Percentiles rank a stretch among this genome's conserved stretches.
These are phyloP conservation scores for Penicillium sp. DNA, from an alignment of 2,329 filamentous ascomycete species.

Conservation along the genomic window DNA sequence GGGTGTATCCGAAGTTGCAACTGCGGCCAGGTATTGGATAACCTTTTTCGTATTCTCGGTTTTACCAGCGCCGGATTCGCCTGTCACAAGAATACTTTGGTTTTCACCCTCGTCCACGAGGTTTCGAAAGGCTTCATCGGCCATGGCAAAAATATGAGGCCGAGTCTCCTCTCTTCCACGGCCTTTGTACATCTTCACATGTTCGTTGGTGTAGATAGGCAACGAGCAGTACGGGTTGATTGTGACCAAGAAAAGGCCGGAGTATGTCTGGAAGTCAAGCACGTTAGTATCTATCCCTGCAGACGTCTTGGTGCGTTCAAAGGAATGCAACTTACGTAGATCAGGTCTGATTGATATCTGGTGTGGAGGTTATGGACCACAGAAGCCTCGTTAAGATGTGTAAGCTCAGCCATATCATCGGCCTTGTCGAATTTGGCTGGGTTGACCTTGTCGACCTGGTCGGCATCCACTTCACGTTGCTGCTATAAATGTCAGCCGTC, in stretches of 20 bases:
- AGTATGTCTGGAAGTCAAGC: constrained; percentile 68
- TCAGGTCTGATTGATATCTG: constrained; percentile 91
- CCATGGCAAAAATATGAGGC: constrained; percentile 96
- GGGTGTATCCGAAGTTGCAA: constrained; percentile 78
- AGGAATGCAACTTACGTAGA: constrained; percentile 59
- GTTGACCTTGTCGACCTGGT: constrained; percentile 97
- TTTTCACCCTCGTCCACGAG: constrained; percentile 92
- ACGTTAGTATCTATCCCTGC: constrained; percentile 4
- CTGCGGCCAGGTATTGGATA: constrained; percentile 94
- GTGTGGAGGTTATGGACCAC: constrained; percentile 96
- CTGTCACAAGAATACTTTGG: constrained; percentile 96
- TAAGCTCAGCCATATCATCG: constrained; percentile 98
- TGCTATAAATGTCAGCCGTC: constrained; percentile 39
- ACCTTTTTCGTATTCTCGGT: constrained; percentile 99
- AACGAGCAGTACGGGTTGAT: constrained; percentile 95
- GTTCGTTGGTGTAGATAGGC: constrained; percentile 94
- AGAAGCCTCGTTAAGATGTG: constrained; percentile 94
- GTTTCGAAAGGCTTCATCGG: constrained; percentile 93
- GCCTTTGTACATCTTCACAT: constrained; percentile 97
- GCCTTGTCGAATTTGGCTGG: constrained; percentile 99
- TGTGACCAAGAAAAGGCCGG: constrained; percentile 91
- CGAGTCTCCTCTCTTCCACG: constrained; percentile 88
- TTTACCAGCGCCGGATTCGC: constrained; percentile 96
- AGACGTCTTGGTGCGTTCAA: not conserved
- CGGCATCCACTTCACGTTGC: constrained; percentile 81